phyloP scores from a whole-genome alignment of 768 basidiomycete genomes.

The Suillus hirtellus region DNA sequence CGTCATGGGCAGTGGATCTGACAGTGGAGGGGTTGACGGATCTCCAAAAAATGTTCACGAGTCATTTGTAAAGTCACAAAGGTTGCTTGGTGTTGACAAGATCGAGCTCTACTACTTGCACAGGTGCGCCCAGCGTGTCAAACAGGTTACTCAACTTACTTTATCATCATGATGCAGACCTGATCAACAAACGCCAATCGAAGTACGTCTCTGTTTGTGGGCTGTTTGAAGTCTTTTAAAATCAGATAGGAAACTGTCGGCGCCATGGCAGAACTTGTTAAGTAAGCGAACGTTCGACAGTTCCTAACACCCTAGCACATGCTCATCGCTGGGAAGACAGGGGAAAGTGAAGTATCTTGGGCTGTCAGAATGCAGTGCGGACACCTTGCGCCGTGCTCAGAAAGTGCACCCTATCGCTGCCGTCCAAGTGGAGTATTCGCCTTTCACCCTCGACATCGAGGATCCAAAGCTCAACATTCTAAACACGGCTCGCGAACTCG shows the following conservation, averaged over 20 bases:
- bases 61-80: conserved; percentile 40
- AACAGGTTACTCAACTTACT: not conserved
- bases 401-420: conserved; percentile 51
- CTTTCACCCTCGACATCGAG: conserved; percentile 50
- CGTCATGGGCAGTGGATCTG: conserved; percentile 26
- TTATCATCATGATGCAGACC: conserved; percentile 27
- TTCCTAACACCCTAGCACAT: conserved; percentile 1
- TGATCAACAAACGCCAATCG: conserved; percentile 46
- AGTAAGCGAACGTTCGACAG: conserved; percentile 32
- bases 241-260: conserved; percentile 38
- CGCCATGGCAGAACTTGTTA: conserved; percentile 53
- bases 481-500: conserved; percentile 47
- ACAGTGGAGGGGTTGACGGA: conserved; percentile 30
- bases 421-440: conserved; percentile 53
- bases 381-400: conserved; percentile 49
- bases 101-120: conserved; percentile 55
- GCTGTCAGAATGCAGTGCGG: conserved; percentile 50
- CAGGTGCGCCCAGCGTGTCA: conserved; percentile 20
- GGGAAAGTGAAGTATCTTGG: conserved; percentile 50
- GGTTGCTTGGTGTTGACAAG: conserved; percentile 40
- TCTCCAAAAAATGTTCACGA: conserved; percentile 43
- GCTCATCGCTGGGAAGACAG: conserved; percentile 39
- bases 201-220: conserved; percentile 29
- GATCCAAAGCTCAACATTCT: conserved; percentile 42
- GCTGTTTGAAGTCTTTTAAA: not conserved